Base-by-base conservation (phyloP, 257 asterid species). In the Penstemon eatonii region DNA sequence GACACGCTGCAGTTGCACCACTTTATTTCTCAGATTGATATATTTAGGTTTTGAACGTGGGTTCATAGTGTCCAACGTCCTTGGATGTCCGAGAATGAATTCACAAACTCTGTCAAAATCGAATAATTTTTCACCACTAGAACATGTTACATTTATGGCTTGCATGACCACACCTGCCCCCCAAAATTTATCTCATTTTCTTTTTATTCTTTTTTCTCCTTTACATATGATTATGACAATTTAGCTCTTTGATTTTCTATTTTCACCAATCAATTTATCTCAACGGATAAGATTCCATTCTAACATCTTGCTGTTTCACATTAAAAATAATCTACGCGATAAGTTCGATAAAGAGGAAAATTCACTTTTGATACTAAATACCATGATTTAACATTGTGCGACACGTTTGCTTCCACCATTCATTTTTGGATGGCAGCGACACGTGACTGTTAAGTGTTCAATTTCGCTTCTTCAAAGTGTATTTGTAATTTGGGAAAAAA, bases 31-130 rank as follows among this genome's bases (percentile, higher is more conserved):
- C 56, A 15, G 18, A 15, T 15, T 15, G 18, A 58, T 6, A 47
- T 15, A 73, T 73, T 63, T 43, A n/a, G 33, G 40, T 4, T 58
- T 49, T 57, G 44, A 12, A 60, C 43, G 69, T 73, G 39, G 70
- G 60, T 65, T 68, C 79, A 69, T 52, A 64, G 18, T 51, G 57
- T 73, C 63, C 49, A 53, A 52, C 69, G 50, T 43, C 60, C 63
- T 41, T 73, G 64, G 73, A 73, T 73, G 73, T 66, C 78, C 78
- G 78, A 51, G 67, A 73, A 13, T 40, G 19, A 54, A 8, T 25
- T 4, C 33, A 25, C 2, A 1, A 25, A 25, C 33, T 25, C 33
- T 36, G 7, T 8, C 18, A 13, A 56, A 46, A 46, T 6, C 52
- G 52, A 7, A 46, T 8, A n/a, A 6, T 46, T 46, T 10, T 7